Percentiles rank a stretch among this genome's conserved stretches.
Conservation (phyloP, 2,329 filamentous ascomycete genomes). For the Pestalotiopsis sp. region DNA sequence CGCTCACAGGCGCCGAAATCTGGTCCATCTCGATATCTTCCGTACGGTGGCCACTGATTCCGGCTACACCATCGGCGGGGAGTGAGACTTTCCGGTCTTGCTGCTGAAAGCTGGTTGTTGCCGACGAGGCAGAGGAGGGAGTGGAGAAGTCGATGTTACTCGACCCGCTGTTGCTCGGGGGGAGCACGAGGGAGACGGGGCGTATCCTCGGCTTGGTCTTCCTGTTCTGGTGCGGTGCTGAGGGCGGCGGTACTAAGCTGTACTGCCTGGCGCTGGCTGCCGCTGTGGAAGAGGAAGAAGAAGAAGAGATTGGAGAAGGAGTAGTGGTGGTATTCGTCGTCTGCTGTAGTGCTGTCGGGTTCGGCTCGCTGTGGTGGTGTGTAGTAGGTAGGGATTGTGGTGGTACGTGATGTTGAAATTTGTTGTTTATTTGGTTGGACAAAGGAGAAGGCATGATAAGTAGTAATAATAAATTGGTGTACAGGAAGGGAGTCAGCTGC, state of each 20-base stretch:
- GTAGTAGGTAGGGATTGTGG: not conserved
- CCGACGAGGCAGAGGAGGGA: slow-evolving; percentile 31
- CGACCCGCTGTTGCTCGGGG: slow-evolving; percentile 15
- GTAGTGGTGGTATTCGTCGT: slow-evolving; percentile 1
- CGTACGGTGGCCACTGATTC: slow-evolving; percentile 22
- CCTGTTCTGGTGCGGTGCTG: not conserved
- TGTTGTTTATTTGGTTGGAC: slow-evolving; percentile 7
- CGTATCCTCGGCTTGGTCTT: slow-evolving; percentile 12
- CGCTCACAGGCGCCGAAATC: slow-evolving; percentile 37
- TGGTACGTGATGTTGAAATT: slow-evolving; percentile 1
- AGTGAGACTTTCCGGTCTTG: slow-evolving; percentile 19
- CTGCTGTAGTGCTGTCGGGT: not conserved
- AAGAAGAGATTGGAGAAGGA: not conserved
- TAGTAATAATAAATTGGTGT: not conserved
- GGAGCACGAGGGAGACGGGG: slow-evolving; percentile 21
- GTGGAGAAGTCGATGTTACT: slow-evolving; percentile 26
- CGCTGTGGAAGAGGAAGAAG: not conserved
- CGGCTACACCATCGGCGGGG: slow-evolving; percentile 25
- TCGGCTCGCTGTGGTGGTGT: not conserved
- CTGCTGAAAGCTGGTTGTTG: slow-evolving; percentile 33
- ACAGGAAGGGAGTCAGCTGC: not conserved
- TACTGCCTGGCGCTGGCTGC: not conserved
- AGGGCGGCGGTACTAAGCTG: not conserved
- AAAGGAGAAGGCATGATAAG: slow-evolving; percentile 14
- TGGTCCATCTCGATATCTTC: slow-evolving; percentile 58